phyloP scores from a whole-genome alignment of 129 eudicot species.

The Flaveria ramosissima region DNA sequence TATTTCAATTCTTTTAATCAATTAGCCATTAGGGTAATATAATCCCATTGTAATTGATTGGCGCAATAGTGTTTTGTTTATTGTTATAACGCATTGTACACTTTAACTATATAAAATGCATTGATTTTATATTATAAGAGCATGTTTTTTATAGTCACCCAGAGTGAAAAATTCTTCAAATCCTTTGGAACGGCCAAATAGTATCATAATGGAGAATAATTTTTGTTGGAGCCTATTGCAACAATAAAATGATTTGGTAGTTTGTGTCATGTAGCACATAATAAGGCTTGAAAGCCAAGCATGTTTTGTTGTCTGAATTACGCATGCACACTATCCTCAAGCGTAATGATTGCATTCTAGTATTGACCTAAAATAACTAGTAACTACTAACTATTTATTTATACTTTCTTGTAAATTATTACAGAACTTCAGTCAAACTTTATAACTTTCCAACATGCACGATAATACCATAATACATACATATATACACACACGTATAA shows the following conservation, averaged over 20 bases:
- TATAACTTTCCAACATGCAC: background rate
- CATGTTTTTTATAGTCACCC: too few species aligned
- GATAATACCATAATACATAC: background rate
- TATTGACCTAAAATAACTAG: background rate
- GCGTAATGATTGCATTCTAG: conserved; percentile 29
- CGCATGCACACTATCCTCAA: conserved; percentile 33
- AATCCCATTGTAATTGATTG: too few species aligned
- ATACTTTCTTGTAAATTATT: background rate
- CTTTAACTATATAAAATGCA: background rate
- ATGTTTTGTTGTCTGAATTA: conserved; percentile 30
- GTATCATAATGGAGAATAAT: background rate
- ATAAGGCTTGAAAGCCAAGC: conserved; percentile 49
- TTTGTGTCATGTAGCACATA: background rate
- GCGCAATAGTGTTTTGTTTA: too few species aligned
- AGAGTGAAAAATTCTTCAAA: too few species aligned
- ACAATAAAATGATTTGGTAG: conserved; percentile 27
- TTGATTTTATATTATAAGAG: too few species aligned
- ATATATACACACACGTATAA: too few species aligned
- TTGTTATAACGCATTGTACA: too few species aligned
- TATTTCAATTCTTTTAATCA: too few species aligned
- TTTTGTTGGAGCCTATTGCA: conserved; percentile 28
- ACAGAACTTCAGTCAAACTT: background rate
- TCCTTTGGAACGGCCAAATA: too few species aligned
- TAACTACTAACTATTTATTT: background rate
- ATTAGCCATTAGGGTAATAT: too few species aligned